Evolutionary conservation across 805 yeast species (phyloP).

Genomic region (Kodamaea lidongshanica): DNA sequence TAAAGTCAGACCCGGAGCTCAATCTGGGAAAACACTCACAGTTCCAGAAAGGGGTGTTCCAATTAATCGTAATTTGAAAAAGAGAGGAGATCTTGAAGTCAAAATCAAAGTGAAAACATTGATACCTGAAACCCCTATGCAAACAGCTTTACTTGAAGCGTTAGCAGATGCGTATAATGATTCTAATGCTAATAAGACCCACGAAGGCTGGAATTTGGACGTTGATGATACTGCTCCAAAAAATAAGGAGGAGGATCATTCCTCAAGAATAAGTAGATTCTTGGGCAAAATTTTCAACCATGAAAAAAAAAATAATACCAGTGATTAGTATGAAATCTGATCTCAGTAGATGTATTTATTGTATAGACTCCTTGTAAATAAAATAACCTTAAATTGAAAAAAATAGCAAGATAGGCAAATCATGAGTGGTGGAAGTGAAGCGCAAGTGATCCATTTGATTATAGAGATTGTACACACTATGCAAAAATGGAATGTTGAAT

Average conservation of each 20-base stretch:
- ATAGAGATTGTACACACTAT: too few species aligned
- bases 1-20: slow-evolving; percentile 80
- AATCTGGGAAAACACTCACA: slow-evolving; percentile 62
- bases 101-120: slow-evolving; percentile 63
- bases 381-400: background rate
- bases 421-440: too few species aligned
- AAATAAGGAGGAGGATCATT: slow-evolving; percentile 22
- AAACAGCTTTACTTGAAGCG: slow-evolving; percentile 85
- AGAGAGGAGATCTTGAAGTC: slow-evolving; percentile 78
- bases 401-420: too few species aligned
- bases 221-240: slow-evolving; percentile 11
- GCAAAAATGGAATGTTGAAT: too few species aligned
- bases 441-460: too few species aligned
- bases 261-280: slow-evolving; percentile 23
- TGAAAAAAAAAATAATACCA: slow-evolving; percentile 8
- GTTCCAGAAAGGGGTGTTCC: slow-evolving; percentile 90
- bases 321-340: background rate
- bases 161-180: slow-evolving; percentile 89
- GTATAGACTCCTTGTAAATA: slow-evolving; percentile 3
- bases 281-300: slow-evolving; percentile 21
- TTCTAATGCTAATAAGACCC: slow-evolving; percentile 64
- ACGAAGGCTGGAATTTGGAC: slow-evolving; percentile 36
- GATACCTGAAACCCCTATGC: slow-evolving; percentile 75
- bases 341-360: slow-evolving; percentile 1
- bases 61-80: slow-evolving; percentile 39